Evolutionary conservation across 1,284 basidiomycete genomes (phyloP), one percentile per base, ranked within the genome.

Genomic region (Thelephora terrestris): DNA sequence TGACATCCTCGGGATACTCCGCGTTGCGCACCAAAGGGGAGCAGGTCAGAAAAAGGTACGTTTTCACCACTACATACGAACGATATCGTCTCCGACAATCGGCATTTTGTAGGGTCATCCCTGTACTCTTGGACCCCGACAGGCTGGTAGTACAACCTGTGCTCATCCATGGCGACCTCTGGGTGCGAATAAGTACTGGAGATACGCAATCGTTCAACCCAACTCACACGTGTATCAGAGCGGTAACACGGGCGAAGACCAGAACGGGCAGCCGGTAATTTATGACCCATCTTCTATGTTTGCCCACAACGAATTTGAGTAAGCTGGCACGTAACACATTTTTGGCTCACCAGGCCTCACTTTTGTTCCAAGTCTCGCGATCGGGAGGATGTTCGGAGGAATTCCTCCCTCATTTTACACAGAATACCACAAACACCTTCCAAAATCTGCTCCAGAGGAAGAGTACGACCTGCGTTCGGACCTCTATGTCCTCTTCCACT

Each of bases 231-330:
- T 38, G 18, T 14, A 12, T 18, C 50, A 86, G 85, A 85, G 79
- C 51, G 85, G 86, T 14, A 88, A 88, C 60, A 77, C 71, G 3
- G 86, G 87, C 1, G 67, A 74, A 17, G 79, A 87, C 50, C 53
- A 55, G 12, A 79, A 72, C 3, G 74, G 72, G 2, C 62, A 76
- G 45, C 84, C 88, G 0, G 71, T 91, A 3, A 82, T 93, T 42
- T 93, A 78, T 58, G 91, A 94, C 58, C 87, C 89, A 2, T 81
- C 87, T 2, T 81, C 81, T 7, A 90, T 84, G 60, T 92, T 80
- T 56, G 90, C 88, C 2, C 90, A 92, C 59, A 86, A 85, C 53
- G 91, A 94, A 68, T 84, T 84, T 12, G 91, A 94, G 85, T 87
- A 53, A 64, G 81, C 64, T 5, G 7, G 14, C 24, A 17, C 24